These are phyloP conservation scores for Cryptosporidium meleagridis DNA, from an alignment of 169 alveolate genomes.

Conservation along the genomic window DNA sequence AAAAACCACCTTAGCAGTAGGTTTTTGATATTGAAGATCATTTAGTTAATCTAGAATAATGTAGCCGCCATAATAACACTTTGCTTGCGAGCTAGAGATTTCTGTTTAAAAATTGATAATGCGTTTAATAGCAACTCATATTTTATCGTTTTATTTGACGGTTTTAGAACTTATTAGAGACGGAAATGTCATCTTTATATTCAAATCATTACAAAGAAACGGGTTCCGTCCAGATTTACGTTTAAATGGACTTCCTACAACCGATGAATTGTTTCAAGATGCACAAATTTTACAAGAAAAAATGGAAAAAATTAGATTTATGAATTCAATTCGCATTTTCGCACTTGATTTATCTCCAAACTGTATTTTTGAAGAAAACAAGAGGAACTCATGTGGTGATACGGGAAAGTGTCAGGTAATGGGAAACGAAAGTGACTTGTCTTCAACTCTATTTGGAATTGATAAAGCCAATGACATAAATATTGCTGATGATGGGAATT, in stretches of 20 bases:
- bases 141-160: neutral
- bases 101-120: constrained; percentile 7
- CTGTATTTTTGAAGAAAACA: constrained; percentile 10
- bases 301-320: constrained; percentile 21
- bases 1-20: neutral
- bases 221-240: constrained; percentile 51
- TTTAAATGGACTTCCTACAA: constrained; percentile 18
- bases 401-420: constrained; percentile 52
- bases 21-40: neutral
- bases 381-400: constrained; percentile 8
- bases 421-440: constrained; percentile 58
- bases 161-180: constrained; percentile 9
- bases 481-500: neutral
- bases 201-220: constrained; percentile 22
- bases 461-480: neutral
- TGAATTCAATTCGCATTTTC: constrained; percentile 33
- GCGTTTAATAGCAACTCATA: neutral
- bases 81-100: constrained; percentile 12
- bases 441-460: constrained; percentile 67
- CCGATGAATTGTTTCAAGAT: constrained; percentile 56
- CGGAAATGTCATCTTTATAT: constrained; percentile 6
- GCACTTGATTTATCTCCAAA: constrained; percentile 35
- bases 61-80: neutral
- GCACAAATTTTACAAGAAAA: constrained; percentile 20
- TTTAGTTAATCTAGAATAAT: neutral